Evolutionary conservation across 179 eudicot genomes (phyloP).

Genomic region (Spergularia azorica): DNA sequence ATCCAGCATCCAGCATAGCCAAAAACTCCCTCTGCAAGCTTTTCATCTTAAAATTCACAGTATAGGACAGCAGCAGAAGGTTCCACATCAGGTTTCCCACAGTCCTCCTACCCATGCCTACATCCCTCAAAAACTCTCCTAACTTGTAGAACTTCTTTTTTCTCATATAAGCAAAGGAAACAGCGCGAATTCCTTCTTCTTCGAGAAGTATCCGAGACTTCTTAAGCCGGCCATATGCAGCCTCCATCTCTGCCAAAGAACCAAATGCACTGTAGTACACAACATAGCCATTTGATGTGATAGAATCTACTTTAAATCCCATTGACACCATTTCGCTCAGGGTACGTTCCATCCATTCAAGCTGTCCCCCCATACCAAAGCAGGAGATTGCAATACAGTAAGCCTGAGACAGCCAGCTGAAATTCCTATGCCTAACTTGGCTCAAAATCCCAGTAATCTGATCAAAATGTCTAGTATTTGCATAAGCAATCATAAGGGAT

Average conservation of each 20-base stretch:
- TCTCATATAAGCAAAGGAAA: conserved; percentile 59
- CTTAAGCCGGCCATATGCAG: conserved; percentile 71
- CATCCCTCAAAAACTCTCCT: conserved; percentile 72
- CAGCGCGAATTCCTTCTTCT: conserved; percentile 63
- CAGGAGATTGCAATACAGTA: conserved; percentile 52
- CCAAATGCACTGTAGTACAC: conserved; percentile 63
- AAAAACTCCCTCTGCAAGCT: conserved; percentile 84
- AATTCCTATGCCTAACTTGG: conserved; percentile 45
- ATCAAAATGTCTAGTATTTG: conserved; percentile 41
- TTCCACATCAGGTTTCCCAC: conserved; percentile 92
- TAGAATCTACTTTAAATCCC: conserved; percentile 65
- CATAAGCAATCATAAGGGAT: conserved; percentile 48
- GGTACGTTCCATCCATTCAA: conserved; percentile 65
- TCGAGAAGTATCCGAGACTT: conserved; percentile 68
- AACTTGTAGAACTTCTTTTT: conserved; percentile 59
- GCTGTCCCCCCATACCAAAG: conserved; percentile 69
- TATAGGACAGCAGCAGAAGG: conserved; percentile 79
- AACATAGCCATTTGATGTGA: conserved; percentile 66
- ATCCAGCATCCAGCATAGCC: conserved; percentile 78
- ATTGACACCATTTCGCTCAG: conserved; percentile 63
- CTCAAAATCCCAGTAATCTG: conserved; percentile 47
- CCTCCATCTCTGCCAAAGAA: conserved; percentile 61
- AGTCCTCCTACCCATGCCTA: conserved; percentile 79
- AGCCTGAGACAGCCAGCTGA: conserved; percentile 44
- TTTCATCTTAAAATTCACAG: conserved; percentile 91